These are phyloP conservation scores for Aristolochia californica DNA, from an alignment of 164 flowering plant species.

Conservation along the genomic window DNA sequence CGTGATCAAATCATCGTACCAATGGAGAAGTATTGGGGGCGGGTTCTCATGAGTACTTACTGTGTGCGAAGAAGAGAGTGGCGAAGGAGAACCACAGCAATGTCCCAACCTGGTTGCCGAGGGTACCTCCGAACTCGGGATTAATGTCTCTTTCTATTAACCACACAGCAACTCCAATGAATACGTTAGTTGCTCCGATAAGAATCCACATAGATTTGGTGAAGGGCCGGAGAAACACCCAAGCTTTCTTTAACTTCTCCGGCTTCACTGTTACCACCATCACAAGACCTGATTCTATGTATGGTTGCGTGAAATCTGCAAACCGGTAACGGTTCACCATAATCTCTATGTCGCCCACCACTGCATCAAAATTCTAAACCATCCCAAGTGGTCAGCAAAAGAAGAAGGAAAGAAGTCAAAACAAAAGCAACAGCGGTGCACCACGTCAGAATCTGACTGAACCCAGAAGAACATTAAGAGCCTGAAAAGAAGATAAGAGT, in stretches of 20 bases:
- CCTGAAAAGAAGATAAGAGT: too few species aligned
- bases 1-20: background rate
- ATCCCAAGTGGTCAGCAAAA: background rate
- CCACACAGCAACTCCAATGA: conserved; percentile 37
- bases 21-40: background rate
- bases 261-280: conserved; percentile 17
- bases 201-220: conserved; percentile 38
- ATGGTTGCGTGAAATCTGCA: conserved; percentile 37
- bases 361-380: conserved; percentile 26
- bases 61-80: conserved; percentile 49
- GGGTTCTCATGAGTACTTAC: conserved; percentile 23
- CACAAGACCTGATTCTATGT: conserved; percentile 23
- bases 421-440: background rate
- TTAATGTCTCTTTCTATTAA: conserved; percentile 38
- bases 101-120: conserved; percentile 32
- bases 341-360: conserved; percentile 30
- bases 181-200: conserved; percentile 20
- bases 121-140: conserved; percentile 32
- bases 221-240: conserved; percentile 35
- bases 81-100: conserved; percentile 48
- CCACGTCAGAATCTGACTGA: too few species aligned
- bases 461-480: too few species aligned
- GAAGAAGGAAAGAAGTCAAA: background rate
- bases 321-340: conserved; percentile 14
- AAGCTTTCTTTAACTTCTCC: conserved; percentile 4